Percentiles rank a stretch among this genome's conserved stretches.
These are phyloP conservation scores for Sorghum bicolor DNA, from an alignment of 176 grass and related monocot genomes.

Conservation along the genomic window Sorghum_bicolor_NCBIv3 NC_012876.2:59743001-59743500, in stretches of 20 bases:
- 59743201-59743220: slow-evolving; percentile 63
- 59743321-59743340: slow-evolving; percentile 75
- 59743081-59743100: slow-evolving; percentile 68
- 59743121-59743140: slow-evolving; percentile 63
- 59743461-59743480: slow-evolving; percentile 64
- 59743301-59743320: slow-evolving; percentile 72
- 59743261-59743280: slow-evolving; percentile 67
- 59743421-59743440: slow-evolving; percentile 62
- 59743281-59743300: slow-evolving; percentile 73
- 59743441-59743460: slow-evolving; percentile 56
- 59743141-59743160: slow-evolving; percentile 52
- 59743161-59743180: slow-evolving; percentile 73
- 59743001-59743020: slow-evolving; percentile 52
- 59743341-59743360: slow-evolving; percentile 66
- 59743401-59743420: slow-evolving; percentile 56
- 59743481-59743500: slow-evolving; percentile 49
- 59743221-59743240: slow-evolving; percentile 66
- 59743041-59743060: slow-evolving; percentile 71
- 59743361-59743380: slow-evolving; percentile 55
- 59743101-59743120: slow-evolving; percentile 69
- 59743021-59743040: slow-evolving; percentile 65
- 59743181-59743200: slow-evolving; percentile 43
- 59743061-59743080: slow-evolving; percentile 70
- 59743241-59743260: slow-evolving; percentile 59
- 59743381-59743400: slow-evolving; percentile 57